Evolutionary conservation across 208 protist species (phyloP), one percentile per base, ranked within the genome.

Genomic region (Borovskyia barvae): DNA sequence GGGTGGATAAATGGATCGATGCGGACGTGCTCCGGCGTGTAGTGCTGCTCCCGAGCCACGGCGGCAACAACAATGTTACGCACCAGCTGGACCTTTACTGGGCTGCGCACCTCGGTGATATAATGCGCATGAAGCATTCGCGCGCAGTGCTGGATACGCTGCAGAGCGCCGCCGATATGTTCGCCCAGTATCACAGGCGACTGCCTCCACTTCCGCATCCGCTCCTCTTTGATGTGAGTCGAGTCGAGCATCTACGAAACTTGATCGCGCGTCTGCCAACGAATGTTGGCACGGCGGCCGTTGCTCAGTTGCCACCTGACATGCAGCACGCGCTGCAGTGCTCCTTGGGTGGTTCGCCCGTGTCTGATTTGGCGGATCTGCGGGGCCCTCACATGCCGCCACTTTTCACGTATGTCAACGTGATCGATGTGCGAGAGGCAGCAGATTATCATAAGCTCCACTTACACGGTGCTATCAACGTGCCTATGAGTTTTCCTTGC

Each of bases 401-500:
- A 5, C 45, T 61, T 11, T 53, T 63, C 4, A 36, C 30, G 5
- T 61, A 51, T 11, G 70, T 72, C 3, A 58, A 89, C 20, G 36
- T 90, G 35, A 12, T 93, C 6, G 86, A 93, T 54, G 66, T 82
- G 20, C 74, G 86, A 11, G 66, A 76, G 20, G 65, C 65, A 5
- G 28, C 55, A 9, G 71, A 72, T 15, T 88, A 93, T 50, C 76
- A 82, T 64, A 53, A 32, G 25, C 53, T 60, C 43, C 86, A 93
- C 62, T 14, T 90, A 1, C 41, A 64, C 20, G 82, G 78, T 36
- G 54, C 80, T 26, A 71, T 90, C 9, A 82, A 79, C 52, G 62
- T 90, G 24, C 82, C 86, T 2, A 87, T 93, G 82, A 90, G 65
- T 40, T 93, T 88, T 48, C 86, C 86, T 9, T 75, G 70, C n/a